Evolutionary conservation across 495 filamentous ascomycete species (phyloP), one percentile per base, ranked within the genome.

Genomic region (Friedmanniomyces endolithicus): DNA sequence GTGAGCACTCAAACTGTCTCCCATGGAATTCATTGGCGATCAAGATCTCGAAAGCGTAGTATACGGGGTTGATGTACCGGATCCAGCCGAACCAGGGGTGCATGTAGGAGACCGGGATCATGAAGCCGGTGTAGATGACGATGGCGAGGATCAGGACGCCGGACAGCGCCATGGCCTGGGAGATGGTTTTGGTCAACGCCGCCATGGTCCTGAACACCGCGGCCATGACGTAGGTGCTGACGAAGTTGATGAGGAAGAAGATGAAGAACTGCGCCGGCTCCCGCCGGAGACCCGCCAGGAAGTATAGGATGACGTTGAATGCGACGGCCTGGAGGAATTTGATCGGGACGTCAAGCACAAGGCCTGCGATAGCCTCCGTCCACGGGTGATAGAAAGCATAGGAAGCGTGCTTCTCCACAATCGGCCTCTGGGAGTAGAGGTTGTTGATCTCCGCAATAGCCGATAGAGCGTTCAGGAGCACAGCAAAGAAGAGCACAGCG

Each of bases 91-190:
- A 75, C 76, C 50, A 78, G 17, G 67, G 64, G 37, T 65, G 61
- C 72, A 76, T 75, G 40, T 75, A 66, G 0, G 70, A 67, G 7
- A 67, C 63, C 0, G 73, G 71, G 45, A 74, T 73, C 3, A 79
- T 80, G 65, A 94, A 95, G 11, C 90, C 90, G 50, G 88, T 95
- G 67, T 92, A 96, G 56, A 94, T 85, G 62, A 94, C 74, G 8
- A 62, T 52, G 76, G 64, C 69, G 14, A 76, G 53, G 6, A 77
- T 67, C 12, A 75, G 61, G 0, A 77, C 70, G 43, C 70, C 74
- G 16, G 74, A 70, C 57, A 73, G 63, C 2, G 73, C 69, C 71
- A 78, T 74, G 23, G 75, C 74, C 60, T 77, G 74, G 4, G 70
- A 70, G 1, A 75, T 60, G 2, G 73, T 74, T 47, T 71, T 72